These are phyloP conservation scores for Xylaria intraflava DNA, from an alignment of 495 filamentous ascomycete species.

Conservation along the genomic window DNA sequence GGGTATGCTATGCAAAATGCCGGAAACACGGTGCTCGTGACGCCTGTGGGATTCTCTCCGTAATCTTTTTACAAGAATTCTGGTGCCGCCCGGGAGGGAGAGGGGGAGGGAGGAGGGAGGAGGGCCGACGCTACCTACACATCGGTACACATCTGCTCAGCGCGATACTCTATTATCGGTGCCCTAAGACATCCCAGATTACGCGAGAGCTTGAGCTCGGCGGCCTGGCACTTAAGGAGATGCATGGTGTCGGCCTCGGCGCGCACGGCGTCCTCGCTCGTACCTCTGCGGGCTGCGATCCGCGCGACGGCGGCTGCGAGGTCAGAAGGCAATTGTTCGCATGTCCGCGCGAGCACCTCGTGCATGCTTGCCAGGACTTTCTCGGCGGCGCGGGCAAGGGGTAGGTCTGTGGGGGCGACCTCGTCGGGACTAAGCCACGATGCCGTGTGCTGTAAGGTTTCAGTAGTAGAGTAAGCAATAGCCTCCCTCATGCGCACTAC, in stretches of 20 bases:
- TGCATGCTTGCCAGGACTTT: conserved; percentile 95
- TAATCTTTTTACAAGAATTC: too few species aligned
- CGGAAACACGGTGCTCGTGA: neutral
- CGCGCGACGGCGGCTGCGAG: conserved; percentile 27
- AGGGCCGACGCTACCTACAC: too few species aligned
- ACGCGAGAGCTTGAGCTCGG: conserved; percentile 72
- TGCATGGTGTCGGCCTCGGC: conserved; percentile 53
- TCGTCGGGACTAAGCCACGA: conserved; percentile 66
- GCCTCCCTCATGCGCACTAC: conserved; percentile 87
- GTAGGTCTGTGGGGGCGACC: conserved; percentile 61
- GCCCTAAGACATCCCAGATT: conserved; percentile 58
- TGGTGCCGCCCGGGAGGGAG: too few species aligned
- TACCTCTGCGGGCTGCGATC: conserved; percentile 17
- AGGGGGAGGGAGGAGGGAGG: too few species aligned
- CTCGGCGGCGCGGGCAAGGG: conserved; percentile 73
- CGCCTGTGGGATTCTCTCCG: too few species aligned
- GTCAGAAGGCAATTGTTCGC: conserved; percentile 48
- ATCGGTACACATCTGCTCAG: conserved; percentile 40
- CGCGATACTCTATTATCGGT: conserved; percentile 54
- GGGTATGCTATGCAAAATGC: neutral
- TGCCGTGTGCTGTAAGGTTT: conserved; percentile 37
- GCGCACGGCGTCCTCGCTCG: conserved; percentile 29
- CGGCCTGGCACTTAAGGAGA: conserved; percentile 64
- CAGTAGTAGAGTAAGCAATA: conserved; percentile 29
- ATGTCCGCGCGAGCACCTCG: conserved; percentile 69